Evolutionary conservation across 2,329 filamentous ascomycete species (phyloP).

Genomic region (Boeremia lycopersici): DNA sequence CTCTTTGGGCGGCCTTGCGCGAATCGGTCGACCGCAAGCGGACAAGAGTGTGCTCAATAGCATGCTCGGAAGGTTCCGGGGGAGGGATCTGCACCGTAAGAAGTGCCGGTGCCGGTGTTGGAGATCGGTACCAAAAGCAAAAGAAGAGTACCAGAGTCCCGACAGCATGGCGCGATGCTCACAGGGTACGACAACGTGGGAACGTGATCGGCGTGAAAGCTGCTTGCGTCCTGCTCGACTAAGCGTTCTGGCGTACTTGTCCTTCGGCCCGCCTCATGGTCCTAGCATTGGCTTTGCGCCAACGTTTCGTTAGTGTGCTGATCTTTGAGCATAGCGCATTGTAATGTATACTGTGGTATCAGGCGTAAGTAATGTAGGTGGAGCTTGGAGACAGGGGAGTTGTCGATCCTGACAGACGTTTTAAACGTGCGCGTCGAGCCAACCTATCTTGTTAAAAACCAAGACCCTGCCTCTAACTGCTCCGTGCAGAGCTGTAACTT

Average conservation of each 20-base stretch:
- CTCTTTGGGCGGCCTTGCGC: neutral
- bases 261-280: conserved; percentile 1
- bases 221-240: neutral
- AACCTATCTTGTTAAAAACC: too few species aligned
- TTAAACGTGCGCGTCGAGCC: too few species aligned
- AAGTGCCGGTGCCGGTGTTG: neutral
- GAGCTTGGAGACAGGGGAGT: too few species aligned
- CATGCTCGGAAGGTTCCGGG: conserved; percentile 2
- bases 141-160: neutral
- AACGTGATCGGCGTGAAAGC: conserved; percentile 1
- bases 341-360: too few species aligned
- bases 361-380: too few species aligned
- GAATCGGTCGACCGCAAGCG: neutral
- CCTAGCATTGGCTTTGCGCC: neutral
- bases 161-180: neutral
- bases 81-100: conserved; percentile 1
- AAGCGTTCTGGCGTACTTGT: neutral
- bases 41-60: neutral
- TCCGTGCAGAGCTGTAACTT: too few species aligned
- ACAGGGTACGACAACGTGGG: neutral
- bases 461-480: too few species aligned
- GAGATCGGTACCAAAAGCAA: conserved; percentile 3
- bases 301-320: neutral
- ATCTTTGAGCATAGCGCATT: neutral
- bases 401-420: too few species aligned